Evolutionary conservation across 495 filamentous ascomycete species (phyloP), one percentile per base, ranked within the genome.

Genomic region (Talaromyces stipitatus): DNA sequence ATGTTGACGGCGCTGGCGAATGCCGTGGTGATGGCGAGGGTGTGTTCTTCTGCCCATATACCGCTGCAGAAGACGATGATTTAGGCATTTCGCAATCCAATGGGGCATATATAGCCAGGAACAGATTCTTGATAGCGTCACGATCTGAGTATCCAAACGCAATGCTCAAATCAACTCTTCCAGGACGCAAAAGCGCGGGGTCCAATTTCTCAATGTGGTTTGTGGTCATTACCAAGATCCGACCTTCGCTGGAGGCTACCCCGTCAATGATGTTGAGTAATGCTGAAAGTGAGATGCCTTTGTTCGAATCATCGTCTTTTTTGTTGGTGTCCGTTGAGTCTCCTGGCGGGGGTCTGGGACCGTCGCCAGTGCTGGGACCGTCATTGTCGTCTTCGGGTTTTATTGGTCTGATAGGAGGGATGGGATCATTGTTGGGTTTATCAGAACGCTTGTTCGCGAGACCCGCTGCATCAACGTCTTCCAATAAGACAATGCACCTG

Each of bases 191-290:
- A 2, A 94, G 76, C 0, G 89, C 88, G 33, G 82, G 75, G 61
- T 94, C 89, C 0, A 94, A 76, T 59, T 85, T 85, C 30, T 91
- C 86, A 0, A 83, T 62, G 62, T 90, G 85, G 62, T 94, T 94
- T 46, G 89, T 91, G 2, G 88, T 92, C 88, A 94, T 92, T 60
- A 94, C 86, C 8, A 92, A 77, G 16, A 92, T 82, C 4, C 87
- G 80, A 11, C 89, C 89, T 66, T 92, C 88, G 53, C 83, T 82
- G 1, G 82, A 83, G 7, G 86, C 85, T n/a, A 91, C 86, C 14
- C 89, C 89, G 61, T 92, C 89, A 28, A 94, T 79, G 29, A 87
- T 87, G 60, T 92, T 94, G 36, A 94, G 73, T 10, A 94, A 71
- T 0, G 82, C 88, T 2, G 88, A 91, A 11, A 94, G 80, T 0